phyloP scores from a whole-genome alignment of 352 stramenopile species.

The Phytophthora palmivora region DNA sequence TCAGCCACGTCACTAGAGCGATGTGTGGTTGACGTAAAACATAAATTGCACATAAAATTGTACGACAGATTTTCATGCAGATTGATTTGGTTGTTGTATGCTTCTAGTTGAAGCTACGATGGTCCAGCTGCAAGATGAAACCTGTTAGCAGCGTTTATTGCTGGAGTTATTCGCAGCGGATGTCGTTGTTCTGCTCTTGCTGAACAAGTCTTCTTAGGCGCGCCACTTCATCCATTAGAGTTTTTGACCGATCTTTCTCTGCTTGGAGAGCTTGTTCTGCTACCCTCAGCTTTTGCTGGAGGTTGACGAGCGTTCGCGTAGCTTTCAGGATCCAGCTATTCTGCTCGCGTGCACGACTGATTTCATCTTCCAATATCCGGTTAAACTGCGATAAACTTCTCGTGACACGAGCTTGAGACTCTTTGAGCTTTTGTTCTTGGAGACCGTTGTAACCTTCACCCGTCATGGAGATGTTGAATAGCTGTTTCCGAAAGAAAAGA shows the following conservation, averaged over 20 bases:
- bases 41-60: conserved; percentile 1
- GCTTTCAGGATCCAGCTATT: background rate
- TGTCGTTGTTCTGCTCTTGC: background rate
- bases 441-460: background rate
- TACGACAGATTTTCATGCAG: too few relatives aligned
- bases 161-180: background rate
- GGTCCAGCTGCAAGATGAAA: too few relatives aligned
- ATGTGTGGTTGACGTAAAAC: conserved; percentile 7
- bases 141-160: too few relatives aligned
- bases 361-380: background rate
- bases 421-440: background rate
- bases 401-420: background rate
- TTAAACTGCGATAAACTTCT: conserved; percentile 3
- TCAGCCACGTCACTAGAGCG: background rate
- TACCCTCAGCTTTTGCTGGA: background rate
- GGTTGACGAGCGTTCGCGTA: background rate
- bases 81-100: conserved; percentile 15
- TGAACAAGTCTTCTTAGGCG: conserved; percentile 2
- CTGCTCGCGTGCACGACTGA: background rate
- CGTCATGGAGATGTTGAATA: background rate
- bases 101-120: conserved; percentile 17
- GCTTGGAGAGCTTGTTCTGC: background rate
- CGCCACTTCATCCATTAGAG: conserved; percentile 1
- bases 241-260: background rate
- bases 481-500: too few relatives aligned